phyloP scores from a whole-genome alignment of 1,284 basidiomycete genomes.

The Ustilago xerochloae region DNA sequence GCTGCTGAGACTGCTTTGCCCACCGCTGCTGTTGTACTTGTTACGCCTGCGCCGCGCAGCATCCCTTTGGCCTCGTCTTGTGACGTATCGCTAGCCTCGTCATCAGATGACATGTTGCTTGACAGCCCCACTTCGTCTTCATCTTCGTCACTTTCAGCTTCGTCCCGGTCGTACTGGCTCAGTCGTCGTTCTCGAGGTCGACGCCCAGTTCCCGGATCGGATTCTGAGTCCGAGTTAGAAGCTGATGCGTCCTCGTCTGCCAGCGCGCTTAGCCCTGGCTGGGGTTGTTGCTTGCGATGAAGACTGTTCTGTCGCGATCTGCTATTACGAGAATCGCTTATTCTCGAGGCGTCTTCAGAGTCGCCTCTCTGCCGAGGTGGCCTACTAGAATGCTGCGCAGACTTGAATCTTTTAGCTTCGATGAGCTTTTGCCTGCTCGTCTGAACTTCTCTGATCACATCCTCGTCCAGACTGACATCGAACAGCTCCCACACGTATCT shows the following conservation, averaged over 20 bases:
- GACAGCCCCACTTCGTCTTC: slow-evolving; percentile 33
- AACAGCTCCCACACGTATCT: slow-evolving; percentile 93
- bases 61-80: slow-evolving; percentile 23
- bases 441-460: slow-evolving; percentile 25
- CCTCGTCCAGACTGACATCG: slow-evolving; percentile 70
- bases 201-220: neutral
- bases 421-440: slow-evolving; percentile 29
- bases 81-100: slow-evolving; percentile 43
- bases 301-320: neutral
- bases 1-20: neutral
- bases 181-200: neutral
- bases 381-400: neutral
- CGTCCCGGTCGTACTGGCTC: neutral
- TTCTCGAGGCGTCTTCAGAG: neutral
- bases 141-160: slow-evolving; percentile 15
- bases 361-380: slow-evolving; percentile 14
- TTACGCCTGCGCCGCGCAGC: too few relatives aligned
- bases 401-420: slow-evolving; percentile 22
- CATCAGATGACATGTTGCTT: slow-evolving; percentile 42
- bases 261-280: slow-evolving; percentile 11
- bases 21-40: neutral
- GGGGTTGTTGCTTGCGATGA: slow-evolving; percentile 3
- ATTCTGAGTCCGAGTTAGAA: slow-evolving; percentile 25
- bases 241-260: slow-evolving; percentile 12
- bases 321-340: slow-evolving; percentile 3